These are phyloP conservation scores for Monilinia fructigena DNA, from an alignment of 2,329 filamentous ascomycete species.

Conservation along the genomic window DNA sequence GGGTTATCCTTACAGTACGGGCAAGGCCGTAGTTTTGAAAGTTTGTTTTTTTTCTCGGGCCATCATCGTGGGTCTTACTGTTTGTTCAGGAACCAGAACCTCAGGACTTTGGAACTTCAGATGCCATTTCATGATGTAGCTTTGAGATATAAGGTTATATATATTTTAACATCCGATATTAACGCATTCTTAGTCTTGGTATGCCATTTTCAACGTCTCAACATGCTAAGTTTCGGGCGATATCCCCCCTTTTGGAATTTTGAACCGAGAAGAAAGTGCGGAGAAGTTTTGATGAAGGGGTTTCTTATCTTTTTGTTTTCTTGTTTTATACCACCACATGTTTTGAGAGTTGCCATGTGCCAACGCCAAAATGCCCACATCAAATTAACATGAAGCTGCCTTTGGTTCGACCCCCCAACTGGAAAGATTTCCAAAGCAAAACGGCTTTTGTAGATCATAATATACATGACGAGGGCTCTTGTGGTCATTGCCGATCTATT, in stretches of 20 bases:
- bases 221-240: not conserved
- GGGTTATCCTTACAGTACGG: not conserved
- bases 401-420: constrained; percentile 12
- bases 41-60: not conserved
- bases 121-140: too few species aligned
- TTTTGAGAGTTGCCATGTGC: constrained; percentile 8
- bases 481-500: not conserved
- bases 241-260: not conserved
- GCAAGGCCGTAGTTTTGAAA: not conserved
- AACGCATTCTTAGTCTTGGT: too few species aligned
- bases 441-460: constrained; percentile 21
- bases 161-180: too few species aligned
- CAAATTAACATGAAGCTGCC: constrained; percentile 9
- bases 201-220: not conserved
- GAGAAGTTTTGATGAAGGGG: constrained; percentile 8
- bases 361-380: not conserved
- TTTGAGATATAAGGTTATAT: not conserved
- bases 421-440: constrained; percentile 13
- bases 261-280: not conserved
- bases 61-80: not conserved
- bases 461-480: constrained; percentile 5
- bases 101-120: too few species aligned
- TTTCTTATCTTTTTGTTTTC: not conserved
- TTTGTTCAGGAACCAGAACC: too few species aligned
- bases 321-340: not conserved